phyloP scores from a whole-genome alignment of 2,329 filamentous ascomycete species.

The Tricladium varicosporioides region DNA sequence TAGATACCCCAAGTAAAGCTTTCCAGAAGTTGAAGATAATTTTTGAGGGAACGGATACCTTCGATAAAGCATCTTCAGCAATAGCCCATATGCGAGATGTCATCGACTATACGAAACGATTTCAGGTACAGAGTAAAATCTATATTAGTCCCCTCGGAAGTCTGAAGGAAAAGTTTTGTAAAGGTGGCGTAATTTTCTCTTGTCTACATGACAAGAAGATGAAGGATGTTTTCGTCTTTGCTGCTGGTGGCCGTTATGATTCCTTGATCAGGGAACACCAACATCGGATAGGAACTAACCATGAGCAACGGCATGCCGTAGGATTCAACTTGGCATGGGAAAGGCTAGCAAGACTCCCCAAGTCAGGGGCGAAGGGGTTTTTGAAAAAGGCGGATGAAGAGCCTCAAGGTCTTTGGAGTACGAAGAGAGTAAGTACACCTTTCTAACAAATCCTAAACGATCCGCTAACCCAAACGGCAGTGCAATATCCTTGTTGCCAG shows the following conservation, averaged over 20 bases:
- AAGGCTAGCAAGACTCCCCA: constrained; percentile 55
- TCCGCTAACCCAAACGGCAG: constrained; percentile 38
- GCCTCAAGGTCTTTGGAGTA: constrained; percentile 54
- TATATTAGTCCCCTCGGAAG: constrained; percentile 84
- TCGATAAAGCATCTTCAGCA: constrained; percentile 71
- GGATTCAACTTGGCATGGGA: constrained; percentile 93
- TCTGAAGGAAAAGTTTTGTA: constrained; percentile 88
- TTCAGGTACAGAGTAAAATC: constrained; percentile 73
- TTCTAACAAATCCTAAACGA: neutral
- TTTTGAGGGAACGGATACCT: constrained; percentile 63
- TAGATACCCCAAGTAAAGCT: constrained; percentile 55
- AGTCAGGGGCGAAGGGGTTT: constrained; percentile 52
- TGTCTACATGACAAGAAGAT: constrained; percentile 84
- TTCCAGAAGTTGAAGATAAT: constrained; percentile 57
- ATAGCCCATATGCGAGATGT: constrained; percentile 81
- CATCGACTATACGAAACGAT: constrained; percentile 70
- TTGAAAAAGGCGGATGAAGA: constrained; percentile 72
- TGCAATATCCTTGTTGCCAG: constrained; percentile 90
- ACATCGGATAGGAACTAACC: constrained; percentile 61
- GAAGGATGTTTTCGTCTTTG: constrained; percentile 86
- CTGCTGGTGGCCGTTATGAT: constrained; percentile 92
- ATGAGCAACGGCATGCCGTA: constrained; percentile 74
- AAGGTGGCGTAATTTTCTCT: constrained; percentile 82
- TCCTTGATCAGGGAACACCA: constrained; percentile 80
- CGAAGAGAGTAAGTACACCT: constrained; percentile 56